Evolutionary conservation across 192 early-diverging fungal species (phyloP).

Genomic region (Podila clonocystis): DNA sequence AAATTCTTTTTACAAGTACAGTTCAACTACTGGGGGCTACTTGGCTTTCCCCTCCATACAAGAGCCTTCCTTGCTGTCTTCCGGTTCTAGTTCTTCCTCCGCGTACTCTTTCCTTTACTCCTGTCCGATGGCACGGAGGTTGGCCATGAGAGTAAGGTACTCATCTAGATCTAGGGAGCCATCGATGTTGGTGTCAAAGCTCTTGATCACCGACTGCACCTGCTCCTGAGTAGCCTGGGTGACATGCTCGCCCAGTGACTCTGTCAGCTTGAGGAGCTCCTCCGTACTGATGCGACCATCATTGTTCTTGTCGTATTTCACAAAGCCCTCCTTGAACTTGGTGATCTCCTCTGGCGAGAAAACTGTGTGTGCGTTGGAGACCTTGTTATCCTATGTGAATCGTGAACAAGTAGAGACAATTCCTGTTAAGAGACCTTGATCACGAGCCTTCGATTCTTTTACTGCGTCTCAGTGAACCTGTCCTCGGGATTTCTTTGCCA

Average conservation of each 20-base stretch:
- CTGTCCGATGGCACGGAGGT: not conserved
- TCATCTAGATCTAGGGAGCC: conserved; percentile 8
- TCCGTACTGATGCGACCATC: not conserved
- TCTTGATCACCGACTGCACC: conserved; percentile 1
- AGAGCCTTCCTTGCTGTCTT: no score
- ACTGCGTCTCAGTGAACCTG: no score
- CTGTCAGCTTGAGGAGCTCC: conserved; percentile 2
- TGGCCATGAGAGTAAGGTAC: conserved; percentile 5
- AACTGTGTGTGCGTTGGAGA: not conserved
- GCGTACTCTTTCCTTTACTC: not conserved
- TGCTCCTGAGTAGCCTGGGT: conserved; percentile 1
- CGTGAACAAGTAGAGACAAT: not conserved
- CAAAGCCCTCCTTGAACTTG: conserved; percentile 6
- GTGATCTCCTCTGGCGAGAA: conserved; percentile 10
- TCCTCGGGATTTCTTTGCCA: no score
- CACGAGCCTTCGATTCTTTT: no score
- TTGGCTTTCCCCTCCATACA: no score
- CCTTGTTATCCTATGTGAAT: not conserved
- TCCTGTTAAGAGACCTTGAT: no score
- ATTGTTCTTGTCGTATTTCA: conserved; percentile 1
- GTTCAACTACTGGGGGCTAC: no score
- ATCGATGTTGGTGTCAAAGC: conserved; percentile 19
- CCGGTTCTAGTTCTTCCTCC: no score
- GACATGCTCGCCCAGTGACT: not conserved
- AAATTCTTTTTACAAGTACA: no score